Base-by-base conservation (phyloP, 768 basidiomycete genomes). In the Cystofilobasidium ferigula region DNA sequence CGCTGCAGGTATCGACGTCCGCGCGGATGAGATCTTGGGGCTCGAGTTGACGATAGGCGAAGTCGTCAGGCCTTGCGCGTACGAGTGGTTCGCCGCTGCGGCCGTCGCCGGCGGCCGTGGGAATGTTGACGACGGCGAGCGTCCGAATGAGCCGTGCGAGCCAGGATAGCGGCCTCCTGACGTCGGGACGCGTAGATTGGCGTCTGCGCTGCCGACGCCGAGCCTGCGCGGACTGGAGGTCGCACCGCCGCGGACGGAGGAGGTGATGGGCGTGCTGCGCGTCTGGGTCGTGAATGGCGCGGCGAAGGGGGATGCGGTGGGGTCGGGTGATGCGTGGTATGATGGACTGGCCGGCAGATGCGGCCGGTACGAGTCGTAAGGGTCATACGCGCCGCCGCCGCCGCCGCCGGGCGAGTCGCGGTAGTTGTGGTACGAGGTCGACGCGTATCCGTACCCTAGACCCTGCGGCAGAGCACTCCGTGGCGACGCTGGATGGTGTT, bases 1-100 rank as follows among this genome's bases (percentile, higher is more conserved):
- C 22, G 22, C 45, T 7, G n/a, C 20, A n/a, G 45, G 24, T 24
- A 63, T 63, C 62, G 62, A 53, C 16, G 62, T 63, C 14, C 62
- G 35, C 14, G 62, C 51, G 14, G 62, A 63, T 53, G 62, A 63
- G 48, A 63, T 63, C 38, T 63, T 56, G 9, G 62, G 62, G 24
- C 35, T 36, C 24, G 61, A 51, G n/a, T 47, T 53, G 51, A 63
- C 22, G 38, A 53, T 53, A 0, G 62, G 62, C 35, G 62, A 63
- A 1, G 62, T 53, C 36, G 48, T 53, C 26, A 54, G 38, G 24
- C 53, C 53, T 24, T 63, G 62, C 16, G 51, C 62, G 38, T 54
- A 63, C 38, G 51, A 54, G 62, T 54, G 53, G 18, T 43, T 45
- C 28, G 60, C 58, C 18, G 48, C 45, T 2, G 34, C 35, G 24